Evolutionary conservation across 352 stramenopile genomes (phyloP).

Genomic region (Pythium oligandrum): DNA sequence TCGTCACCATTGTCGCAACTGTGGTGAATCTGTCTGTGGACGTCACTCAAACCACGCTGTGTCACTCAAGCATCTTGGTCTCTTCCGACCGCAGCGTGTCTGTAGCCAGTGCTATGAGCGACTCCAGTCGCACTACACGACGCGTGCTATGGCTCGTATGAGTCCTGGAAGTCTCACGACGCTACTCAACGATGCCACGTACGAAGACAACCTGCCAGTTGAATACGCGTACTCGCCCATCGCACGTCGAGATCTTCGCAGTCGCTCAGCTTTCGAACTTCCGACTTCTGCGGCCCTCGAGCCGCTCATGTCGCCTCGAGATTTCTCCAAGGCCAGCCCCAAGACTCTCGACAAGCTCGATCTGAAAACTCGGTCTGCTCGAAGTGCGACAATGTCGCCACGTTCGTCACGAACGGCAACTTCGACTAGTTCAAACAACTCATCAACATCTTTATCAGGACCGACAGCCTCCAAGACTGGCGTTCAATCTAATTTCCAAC

Average conservation of each 20-base stretch:
- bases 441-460: neutral
- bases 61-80: slow-evolving; percentile 50
- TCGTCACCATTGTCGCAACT: slow-evolving; percentile 81
- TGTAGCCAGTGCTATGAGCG: slow-evolving; percentile 57
- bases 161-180: slow-evolving; percentile 4
- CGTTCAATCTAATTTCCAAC: slow-evolving; percentile 16
- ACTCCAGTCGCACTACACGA: slow-evolving; percentile 47
- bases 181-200: slow-evolving; percentile 2
- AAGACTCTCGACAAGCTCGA: too few species aligned
- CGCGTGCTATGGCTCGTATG: slow-evolving; percentile 21
- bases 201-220: slow-evolving; percentile 5
- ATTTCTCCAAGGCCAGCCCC: neutral
- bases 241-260: slow-evolving; percentile 2
- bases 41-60: slow-evolving; percentile 56
- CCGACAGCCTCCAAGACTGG: neutral
- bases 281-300: slow-evolving; percentile 1
- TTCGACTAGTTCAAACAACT: slow-evolving; percentile 7
- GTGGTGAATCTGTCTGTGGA: slow-evolving; percentile 73
- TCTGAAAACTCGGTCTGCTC: neutral
- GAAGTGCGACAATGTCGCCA: slow-evolving; percentile 15
- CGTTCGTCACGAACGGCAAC: slow-evolving; percentile 4
- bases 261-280: slow-evolving; percentile 10
- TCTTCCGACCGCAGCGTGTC: slow-evolving; percentile 58
- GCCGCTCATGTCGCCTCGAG: slow-evolving; percentile 9
- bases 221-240: slow-evolving; percentile 6